Base-by-base conservation (phyloP, 2,329 filamentous ascomycete species). In the Pseudocercospora fijiensis region DNA sequence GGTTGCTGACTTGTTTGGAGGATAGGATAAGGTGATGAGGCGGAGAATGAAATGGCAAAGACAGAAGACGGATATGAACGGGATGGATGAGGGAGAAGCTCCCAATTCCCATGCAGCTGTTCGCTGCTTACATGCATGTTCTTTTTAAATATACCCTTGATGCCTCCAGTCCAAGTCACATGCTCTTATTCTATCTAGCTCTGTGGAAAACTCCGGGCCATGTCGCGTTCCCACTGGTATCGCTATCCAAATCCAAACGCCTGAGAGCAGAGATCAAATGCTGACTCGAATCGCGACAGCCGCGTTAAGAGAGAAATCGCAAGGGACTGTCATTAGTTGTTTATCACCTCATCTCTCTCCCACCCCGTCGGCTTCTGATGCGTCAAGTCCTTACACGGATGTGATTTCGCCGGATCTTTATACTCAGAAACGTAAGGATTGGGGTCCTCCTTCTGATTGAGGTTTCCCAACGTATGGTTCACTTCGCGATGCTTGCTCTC, bases 371-470 rank as follows among this genome's bases (percentile, higher is more conserved):
- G 83, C 75, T 87, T 85, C 68, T 85, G 85, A 53, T 87, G 84
- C 59, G 84, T 81, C 62, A 90, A 83, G 1, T 85, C 86, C 76
- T 90, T 90, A 0, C 86, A 85, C 3, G 89, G 90, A 69, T 94
- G 91, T 24, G 86, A 85, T 66, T 82, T 81, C 4, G 80, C 80
- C 13, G 81, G 80, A 66, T 92, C 86, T 77, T 90, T 91, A 81
- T 94, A 97, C 71, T 88, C 84, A 76, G 88, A 90, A 52, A 91
- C 89, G 74, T 95, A 99, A 2, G 95, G 95, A 74, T 99, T 99
- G 1, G 94, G 93, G 74, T 99, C 95, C 33, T 88, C 83, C 58
- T 86, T 87, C 75, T 95, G 92, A 70, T 96, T 82, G 63, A 99
- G 82, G 75, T 98, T 98, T 58, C 90, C 88, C 47, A 99, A 79